A percentile compares a stretch with the other conserved stretches of the same genome.
Evolutionary conservation across 345 rosid genomes (phyloP).

Genomic region (Moricandia moricandioides): DNA sequence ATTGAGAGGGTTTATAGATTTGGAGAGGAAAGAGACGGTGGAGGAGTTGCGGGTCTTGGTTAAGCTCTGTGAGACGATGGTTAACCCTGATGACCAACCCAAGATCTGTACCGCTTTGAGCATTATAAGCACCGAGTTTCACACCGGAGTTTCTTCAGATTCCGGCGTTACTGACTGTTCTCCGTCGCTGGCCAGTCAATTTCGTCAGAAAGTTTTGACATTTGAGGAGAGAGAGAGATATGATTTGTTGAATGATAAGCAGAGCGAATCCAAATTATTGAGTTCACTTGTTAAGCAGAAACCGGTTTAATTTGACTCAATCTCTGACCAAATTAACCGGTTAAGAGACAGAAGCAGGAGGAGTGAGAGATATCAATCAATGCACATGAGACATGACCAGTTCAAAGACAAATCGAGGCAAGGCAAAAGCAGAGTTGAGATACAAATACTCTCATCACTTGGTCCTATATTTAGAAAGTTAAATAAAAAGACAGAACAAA

Average conservation of each 20-base stretch:
- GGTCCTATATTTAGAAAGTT: too few species aligned
- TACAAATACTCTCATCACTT: too few species aligned
- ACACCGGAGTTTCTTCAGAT: slow-evolving; percentile 2
- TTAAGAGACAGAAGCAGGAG: neutral
- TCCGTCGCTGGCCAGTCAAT: slow-evolving; percentile 7
- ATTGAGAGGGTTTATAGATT: slow-evolving; percentile 37
- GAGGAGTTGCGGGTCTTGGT: slow-evolving; percentile 45
- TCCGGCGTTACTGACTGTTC: slow-evolving; percentile 10
- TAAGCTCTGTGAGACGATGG: slow-evolving; percentile 49
- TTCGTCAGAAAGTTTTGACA: neutral
- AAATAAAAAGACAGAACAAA: neutral
- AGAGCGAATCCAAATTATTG: neutral
- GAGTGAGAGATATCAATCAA: too few species aligned
- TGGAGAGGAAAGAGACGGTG: slow-evolving; percentile 30
- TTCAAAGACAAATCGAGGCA: too few species aligned
- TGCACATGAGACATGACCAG: too few species aligned
- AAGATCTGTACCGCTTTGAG: slow-evolving; percentile 69
- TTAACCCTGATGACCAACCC: slow-evolving; percentile 53
- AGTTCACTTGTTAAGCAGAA: neutral
- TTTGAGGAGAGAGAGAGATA: slow-evolving; percentile 19
- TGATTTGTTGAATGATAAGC: neutral
- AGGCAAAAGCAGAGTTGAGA: too few species aligned
- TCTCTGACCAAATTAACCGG: neutral
- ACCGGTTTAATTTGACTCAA: neutral
- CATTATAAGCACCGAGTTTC: slow-evolving; percentile 39